Percentiles rank a stretch among this genome's conserved stretches.
phyloP scores from a whole-genome alignment of 2,329 filamentous ascomycete genomes.

The Exserohilum rostratum region DNA sequence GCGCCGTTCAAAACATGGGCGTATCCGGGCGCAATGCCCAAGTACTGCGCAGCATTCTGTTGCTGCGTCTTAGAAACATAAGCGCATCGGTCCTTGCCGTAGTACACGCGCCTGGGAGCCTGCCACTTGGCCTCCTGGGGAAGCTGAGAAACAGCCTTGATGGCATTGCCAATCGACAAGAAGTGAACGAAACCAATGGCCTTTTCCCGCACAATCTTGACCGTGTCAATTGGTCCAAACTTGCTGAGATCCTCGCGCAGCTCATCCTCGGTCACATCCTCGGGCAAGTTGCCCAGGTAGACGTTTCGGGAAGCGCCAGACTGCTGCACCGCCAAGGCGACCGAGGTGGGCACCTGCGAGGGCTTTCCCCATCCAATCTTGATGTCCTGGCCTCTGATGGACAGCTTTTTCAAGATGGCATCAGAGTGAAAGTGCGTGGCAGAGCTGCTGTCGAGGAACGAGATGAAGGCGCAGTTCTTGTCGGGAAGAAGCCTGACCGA shows the following conservation, averaged over 20 bases:
- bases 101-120: conserved; percentile 92
- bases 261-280: conserved; percentile 90
- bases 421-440: conserved; percentile 99
- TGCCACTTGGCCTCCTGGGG: conserved; percentile 98
- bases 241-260: conserved; percentile 93
- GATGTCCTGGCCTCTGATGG: conserved; percentile 98
- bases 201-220: conserved; percentile 98
- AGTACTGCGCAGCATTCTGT: conserved; percentile 97
- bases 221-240: conserved; percentile 93
- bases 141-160: conserved; percentile 96
- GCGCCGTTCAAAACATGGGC: conserved; percentile 95
- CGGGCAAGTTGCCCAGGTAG: conserved; percentile 90
- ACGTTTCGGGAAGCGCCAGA: conserved; percentile 96
- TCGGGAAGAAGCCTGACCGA: conserved; percentile 96
- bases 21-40: conserved; percentile 95
- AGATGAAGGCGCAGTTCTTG: conserved; percentile 99
- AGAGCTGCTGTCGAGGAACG: conserved; percentile 95
- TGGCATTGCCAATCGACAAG: conserved; percentile 94
- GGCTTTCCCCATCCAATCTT: conserved; percentile 99
- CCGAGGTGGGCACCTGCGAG: conserved; percentile 95
- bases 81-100: conserved; percentile 96
- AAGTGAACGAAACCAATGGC: conserved; percentile 98
- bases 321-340: conserved; percentile 96
- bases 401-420: conserved; percentile 98
- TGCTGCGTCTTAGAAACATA: conserved; percentile 99